Evolutionary conservation across 2,329 filamentous ascomycete species (phyloP), one percentile per base, ranked within the genome.

Genomic region (Penicillium sclerotiorum): DNA sequence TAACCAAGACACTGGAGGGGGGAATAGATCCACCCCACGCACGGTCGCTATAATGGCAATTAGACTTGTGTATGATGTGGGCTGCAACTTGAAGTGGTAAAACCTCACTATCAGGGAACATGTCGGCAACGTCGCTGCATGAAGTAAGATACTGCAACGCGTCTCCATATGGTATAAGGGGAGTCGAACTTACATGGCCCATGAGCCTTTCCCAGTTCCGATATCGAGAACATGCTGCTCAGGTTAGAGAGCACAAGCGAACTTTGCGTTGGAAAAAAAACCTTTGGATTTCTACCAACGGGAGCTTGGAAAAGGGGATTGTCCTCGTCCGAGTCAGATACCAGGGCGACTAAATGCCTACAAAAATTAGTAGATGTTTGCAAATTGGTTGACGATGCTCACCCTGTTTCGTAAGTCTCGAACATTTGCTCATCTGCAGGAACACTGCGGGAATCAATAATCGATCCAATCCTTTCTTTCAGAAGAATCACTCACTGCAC

Each of bases 1-100:
- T 13, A 58, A 35, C 58, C 58, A 64, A 8, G 32, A 47, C 8
- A 37, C 42, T 4, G 52, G 52, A 8, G 52, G 49, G 2, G 52
- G 52, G 15, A 57, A 62, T 13, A 63, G 56, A 37, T 63, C 60
- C 12, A 63, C 54, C 5, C 50, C 50, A 36, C 47, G 42, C 8
- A 53, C 50, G 11, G 47, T 53, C 22, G 50, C 50, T 53, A 30
- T 38, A 13, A 39, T 39, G 33, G 32, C 18, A 20, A 21, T 28
- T 27, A 39, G 32, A 20, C 28, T 9, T 11, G 12, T n/a, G n/a
- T n/a, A n/a, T n/a, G n/a, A n/a, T n/a, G n/a, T n/a, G n/a, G n/a
- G n/a, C n/a, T n/a, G n/a, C n/a, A n/a, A n/a, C n/a, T n/a, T n/a
- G n/a, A n/a, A n/a, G n/a, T n/a, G n/a, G n/a, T n/a, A n/a, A n/a